Evolutionary conservation across 108 stramenopile species (phyloP), one percentile per base, ranked within the genome.

Genomic region (Skeletonema potamos): DNA sequence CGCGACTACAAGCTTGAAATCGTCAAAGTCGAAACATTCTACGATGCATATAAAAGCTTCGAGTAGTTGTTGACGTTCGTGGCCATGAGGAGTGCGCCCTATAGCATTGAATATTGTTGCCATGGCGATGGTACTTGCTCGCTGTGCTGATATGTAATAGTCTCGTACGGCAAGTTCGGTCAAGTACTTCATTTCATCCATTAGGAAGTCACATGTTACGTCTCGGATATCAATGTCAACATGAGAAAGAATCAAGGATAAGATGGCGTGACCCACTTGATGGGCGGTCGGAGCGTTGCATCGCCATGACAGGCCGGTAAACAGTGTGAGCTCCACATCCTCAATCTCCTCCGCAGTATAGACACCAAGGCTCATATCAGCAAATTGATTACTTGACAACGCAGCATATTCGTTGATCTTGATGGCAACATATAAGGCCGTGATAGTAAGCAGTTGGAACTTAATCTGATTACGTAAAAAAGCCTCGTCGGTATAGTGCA

Each of bases 281-380:
- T 11, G 11, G 39, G 82, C 56, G 2, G 88, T 89, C 12, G 88
- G 88, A n/a, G 85, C 85, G 63, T 65, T 72, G 10, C 86, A 73
- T 56, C 84, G 64, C 84, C 85, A 89, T 26, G 83, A 70, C 6
- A 89, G 46, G 20, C 81, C 84, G 39, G 76, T 73, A 32, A 89
- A 51, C 43, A 89, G 76, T 28, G 62, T 74, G 59, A 74, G 58
- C 70, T 89, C 88, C 88, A 83, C 86, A 8, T 80, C 62, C 36
- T 75, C 80, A 75, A 89, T 84, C 46, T 89, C 88, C 70, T 84
- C 82, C 63, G 81, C 79, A 17, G 75, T 82, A 59, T 86, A 89
- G 48, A 77, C 77, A 9, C 83, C 83, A 12, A 83, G 76, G 62
- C 81, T 83, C 4, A 89, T 69, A 61, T 89, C 85, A 0, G 82